Evolutionary conservation across 148 eudicot genomes (phyloP).

Genomic region (Rhododendron ferrugineum): DNA sequence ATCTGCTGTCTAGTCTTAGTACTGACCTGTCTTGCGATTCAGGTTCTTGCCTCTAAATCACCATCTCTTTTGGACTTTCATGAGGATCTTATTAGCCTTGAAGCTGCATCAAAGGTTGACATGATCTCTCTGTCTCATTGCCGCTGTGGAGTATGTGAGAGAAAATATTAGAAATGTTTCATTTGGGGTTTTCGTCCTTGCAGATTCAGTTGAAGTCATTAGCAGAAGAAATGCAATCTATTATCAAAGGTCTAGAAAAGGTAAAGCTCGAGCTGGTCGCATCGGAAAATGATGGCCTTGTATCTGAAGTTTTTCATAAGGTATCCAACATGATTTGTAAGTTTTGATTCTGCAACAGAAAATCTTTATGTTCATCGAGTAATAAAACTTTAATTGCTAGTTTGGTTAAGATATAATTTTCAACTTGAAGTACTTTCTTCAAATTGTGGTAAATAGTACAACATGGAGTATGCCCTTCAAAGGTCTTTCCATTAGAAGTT

Average conservation of each 20-base stretch:
- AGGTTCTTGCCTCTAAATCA: conserved; percentile 64
- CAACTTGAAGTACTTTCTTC: background rate
- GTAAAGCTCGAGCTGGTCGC: conserved; percentile 78
- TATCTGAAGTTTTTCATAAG: conserved; percentile 74
- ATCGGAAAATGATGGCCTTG: conserved; percentile 89
- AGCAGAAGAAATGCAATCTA: conserved; percentile 99
- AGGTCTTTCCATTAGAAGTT: background rate
- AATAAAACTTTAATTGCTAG: background rate
- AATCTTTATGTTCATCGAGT: background rate
- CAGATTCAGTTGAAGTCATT: conserved; percentile 96
- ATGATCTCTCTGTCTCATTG: conserved; percentile 6
- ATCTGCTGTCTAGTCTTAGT: background rate
- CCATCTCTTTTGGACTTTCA: conserved; percentile 76
- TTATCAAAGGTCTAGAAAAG: conserved; percentile 81
- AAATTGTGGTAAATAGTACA: background rate
- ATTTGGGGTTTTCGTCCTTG: conserved; percentile 17
- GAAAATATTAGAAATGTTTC: conserved; percentile 8
- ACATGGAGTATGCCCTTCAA: background rate
- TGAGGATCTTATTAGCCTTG: conserved; percentile 66
- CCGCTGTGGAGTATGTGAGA: background rate
- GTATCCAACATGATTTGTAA: conserved; percentile 27
- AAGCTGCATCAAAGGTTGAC: conserved; percentile 77
- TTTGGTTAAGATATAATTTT: background rate
- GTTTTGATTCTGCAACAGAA: conserved; percentile 8
- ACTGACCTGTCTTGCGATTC: conserved; percentile 2